Evolutionary conservation across 2,329 filamentous ascomycete genomes (phyloP).

Genomic region (Colletotrichum lupini): DNA sequence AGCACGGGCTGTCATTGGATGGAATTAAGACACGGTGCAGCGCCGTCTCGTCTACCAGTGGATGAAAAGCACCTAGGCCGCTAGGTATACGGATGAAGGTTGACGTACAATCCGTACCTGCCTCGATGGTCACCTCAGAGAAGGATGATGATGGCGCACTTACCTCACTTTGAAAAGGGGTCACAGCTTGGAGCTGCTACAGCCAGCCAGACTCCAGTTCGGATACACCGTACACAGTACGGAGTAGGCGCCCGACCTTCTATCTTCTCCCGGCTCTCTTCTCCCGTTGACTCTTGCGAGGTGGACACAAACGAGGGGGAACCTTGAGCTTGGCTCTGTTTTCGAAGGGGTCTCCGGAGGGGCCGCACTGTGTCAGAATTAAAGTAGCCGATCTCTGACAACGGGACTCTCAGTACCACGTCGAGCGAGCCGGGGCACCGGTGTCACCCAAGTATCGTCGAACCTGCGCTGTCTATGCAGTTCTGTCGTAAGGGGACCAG

Average conservation of each 20-base stretch:
- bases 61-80: not conserved
- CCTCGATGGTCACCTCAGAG: not conserved
- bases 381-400: slow-evolving; percentile 25
- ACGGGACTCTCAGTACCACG: slow-evolving; percentile 2
- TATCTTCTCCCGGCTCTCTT: not conserved
- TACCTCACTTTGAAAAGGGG: not conserved
- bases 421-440: slow-evolving; percentile 12
- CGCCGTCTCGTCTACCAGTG: not conserved
- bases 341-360: not conserved
- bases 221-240: not conserved
- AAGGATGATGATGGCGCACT: not conserved
- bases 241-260: not conserved
- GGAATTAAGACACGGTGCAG: not conserved
- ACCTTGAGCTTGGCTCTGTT: not conserved
- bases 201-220: too few species aligned
- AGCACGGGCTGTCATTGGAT: not conserved
- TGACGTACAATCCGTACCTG: too few species aligned
- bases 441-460: not conserved
- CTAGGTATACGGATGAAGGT: not conserved
- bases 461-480: not conserved
- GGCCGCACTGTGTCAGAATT: slow-evolving; percentile 22
- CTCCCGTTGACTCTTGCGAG: not conserved
- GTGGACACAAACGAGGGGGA: not conserved
- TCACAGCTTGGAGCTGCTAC: not conserved
- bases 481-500: not conserved